Evolutionary conservation across 257 asterid genomes (phyloP).

Genomic region (Petrea volubilis): DNA sequence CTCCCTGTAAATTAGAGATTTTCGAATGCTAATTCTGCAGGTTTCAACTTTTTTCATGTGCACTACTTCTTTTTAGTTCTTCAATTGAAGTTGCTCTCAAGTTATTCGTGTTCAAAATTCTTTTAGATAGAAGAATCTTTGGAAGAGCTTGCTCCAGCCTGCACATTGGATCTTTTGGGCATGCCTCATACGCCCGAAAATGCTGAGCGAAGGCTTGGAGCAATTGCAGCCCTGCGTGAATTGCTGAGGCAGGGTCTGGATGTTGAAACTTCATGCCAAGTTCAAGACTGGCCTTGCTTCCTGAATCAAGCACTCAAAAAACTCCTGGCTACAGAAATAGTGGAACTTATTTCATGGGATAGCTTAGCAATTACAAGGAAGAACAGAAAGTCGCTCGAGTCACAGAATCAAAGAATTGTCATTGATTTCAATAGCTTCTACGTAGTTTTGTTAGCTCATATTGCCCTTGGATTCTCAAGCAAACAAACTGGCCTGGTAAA

Average conservation of each 20-base stretch:
- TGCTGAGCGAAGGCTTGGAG: slow-evolving; percentile 92
- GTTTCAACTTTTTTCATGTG: slow-evolving; percentile 16
- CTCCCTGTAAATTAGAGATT: background rate
- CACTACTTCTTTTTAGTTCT: slow-evolving; percentile 16
- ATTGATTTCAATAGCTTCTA: slow-evolving; percentile 88
- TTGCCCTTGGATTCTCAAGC: slow-evolving; percentile 95
- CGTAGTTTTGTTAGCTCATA: slow-evolving; percentile 73
- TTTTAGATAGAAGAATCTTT: slow-evolving; percentile 91
- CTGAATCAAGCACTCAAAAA: slow-evolving; percentile 80
- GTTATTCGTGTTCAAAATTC: slow-evolving; percentile 20
- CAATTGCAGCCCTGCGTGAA: slow-evolving; percentile 90
- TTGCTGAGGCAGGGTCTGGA: slow-evolving; percentile 94
- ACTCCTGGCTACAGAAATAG: slow-evolving; percentile 91
- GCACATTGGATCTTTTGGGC: slow-evolving; percentile 91
- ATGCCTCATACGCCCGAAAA: slow-evolving; percentile 93
- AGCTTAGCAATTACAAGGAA: slow-evolving; percentile 80
- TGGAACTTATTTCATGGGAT: slow-evolving; percentile 90
- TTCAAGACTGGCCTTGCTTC: slow-evolving; percentile 97
- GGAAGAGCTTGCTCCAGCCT: slow-evolving; percentile 98
- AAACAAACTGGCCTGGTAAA: slow-evolving; percentile 80
- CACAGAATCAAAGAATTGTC: slow-evolving; percentile 89
- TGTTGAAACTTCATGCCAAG: slow-evolving; percentile 87
- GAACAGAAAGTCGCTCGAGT: slow-evolving; percentile 80
- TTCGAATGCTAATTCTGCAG: background rate
- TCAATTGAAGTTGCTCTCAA: slow-evolving; percentile 19